Percentiles rank a stretch among this genome's conserved stretches.
Evolutionary conservation across 202 grass and related monocot genomes (phyloP).

Genomic region (Zizania palustris): DNA sequence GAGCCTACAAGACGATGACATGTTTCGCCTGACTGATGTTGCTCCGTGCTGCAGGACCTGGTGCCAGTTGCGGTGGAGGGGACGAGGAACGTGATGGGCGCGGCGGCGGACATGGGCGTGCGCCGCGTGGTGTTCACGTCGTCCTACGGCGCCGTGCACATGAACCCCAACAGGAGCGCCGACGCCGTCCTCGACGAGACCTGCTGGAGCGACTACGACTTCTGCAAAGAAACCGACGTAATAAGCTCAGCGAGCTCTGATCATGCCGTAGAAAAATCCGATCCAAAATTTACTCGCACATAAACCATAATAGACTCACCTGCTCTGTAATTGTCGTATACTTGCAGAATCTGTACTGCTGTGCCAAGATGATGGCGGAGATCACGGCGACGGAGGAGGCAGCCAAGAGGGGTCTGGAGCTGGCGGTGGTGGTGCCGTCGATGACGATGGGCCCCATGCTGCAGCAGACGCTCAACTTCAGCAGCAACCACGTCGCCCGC

Average conservation of each 20-base stretch:
- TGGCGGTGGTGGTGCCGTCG: slow-evolving; percentile 38
- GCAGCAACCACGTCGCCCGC: slow-evolving; percentile 24
- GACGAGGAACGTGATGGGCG: slow-evolving; percentile 45
- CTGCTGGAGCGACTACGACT: slow-evolving; percentile 60
- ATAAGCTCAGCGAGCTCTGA: neutral
- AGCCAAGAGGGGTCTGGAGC: slow-evolving; percentile 7
- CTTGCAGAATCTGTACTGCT: slow-evolving; percentile 52
- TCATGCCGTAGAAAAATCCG: no score
- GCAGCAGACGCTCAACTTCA: slow-evolving; percentile 39
- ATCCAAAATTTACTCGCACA: no score
- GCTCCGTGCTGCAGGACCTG: slow-evolving; percentile 25
- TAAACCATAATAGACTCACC: no score
- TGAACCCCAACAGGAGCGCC: slow-evolving; percentile 56
- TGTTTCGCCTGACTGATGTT: no score
- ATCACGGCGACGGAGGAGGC: slow-evolving; percentile 33
- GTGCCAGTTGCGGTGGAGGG: slow-evolving; percentile 53
- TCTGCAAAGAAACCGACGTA: slow-evolving; percentile 43
- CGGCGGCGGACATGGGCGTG: slow-evolving; percentile 39
- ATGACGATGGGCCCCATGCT: slow-evolving; percentile 32
- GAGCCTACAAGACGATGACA: no score
- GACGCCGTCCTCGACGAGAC: slow-evolving; percentile 56
- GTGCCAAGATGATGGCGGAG: slow-evolving; percentile 46
- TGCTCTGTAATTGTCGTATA: no score
- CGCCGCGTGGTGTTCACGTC: slow-evolving; percentile 49
- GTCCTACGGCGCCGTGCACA: slow-evolving; percentile 61